Evolutionary conservation across 192 early-diverging fungal genomes (phyloP), one percentile per base, ranked within the genome.

Genomic region (Coemansia sp.): DNA sequence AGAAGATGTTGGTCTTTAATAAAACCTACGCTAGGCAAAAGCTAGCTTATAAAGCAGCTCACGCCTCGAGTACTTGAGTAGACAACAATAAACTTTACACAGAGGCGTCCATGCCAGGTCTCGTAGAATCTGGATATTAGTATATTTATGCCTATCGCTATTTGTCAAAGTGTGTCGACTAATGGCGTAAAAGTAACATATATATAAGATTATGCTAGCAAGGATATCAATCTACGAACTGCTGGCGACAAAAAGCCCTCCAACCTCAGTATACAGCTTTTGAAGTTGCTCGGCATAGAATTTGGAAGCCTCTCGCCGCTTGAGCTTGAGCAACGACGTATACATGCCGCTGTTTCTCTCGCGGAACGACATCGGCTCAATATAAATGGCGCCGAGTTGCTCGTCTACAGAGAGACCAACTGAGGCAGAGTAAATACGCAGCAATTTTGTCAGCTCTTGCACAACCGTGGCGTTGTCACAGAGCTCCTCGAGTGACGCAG

Each of bases 311-410:
- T 32, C 36, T 2, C 32, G 38, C 39, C 74, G 85, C 73, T 93
- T 93, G 41, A 94, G 68, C 85, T 97, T 96, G 85, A 93, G 90
- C 1, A 94, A 93, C 5, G 94, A 92, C 0, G 95, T 96, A 31
- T 90, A 76, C 17, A 98, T 72, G 45, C 87, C 87, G 36, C 86
- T 84, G 63, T 76, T 82, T 5, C 90, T 88, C 32, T 90, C 75
- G 0, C 86, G 75, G 63, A 97, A 95, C 21, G 84, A 78, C 25
- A 87, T 83, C 17, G 89, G 59, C 15, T 89, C 89, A 14, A 97
- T 74, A 67, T 87, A 68, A 25, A 96, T 79, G 10, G 85, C 88
- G 60, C 86, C 89, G 36, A 93, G 72, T 57, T 88, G 85, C 76
- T 96, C 96, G 46, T 94, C 92, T 0, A 90, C 89, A 58, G 89